phyloP scores from a whole-genome alignment of 2,329 filamentous ascomycete genomes.

The Helminthosporium solani region DNA sequence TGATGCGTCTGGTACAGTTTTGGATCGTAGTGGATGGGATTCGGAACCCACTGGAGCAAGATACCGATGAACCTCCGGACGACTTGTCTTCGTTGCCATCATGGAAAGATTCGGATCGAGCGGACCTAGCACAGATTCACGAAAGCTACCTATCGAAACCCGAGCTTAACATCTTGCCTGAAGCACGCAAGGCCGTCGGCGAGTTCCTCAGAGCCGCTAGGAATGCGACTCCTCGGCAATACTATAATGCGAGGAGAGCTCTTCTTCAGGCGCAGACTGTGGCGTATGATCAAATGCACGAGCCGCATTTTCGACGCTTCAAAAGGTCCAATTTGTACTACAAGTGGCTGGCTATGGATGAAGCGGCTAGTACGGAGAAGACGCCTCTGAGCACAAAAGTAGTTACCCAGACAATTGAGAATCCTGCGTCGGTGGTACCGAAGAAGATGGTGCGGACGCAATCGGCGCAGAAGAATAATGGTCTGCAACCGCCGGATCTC shows the following conservation, averaged over 20 bases:
- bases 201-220: constrained; percentile 78
- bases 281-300: constrained; percentile 81
- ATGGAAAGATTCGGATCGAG: constrained; percentile 82
- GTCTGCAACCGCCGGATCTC: constrained; percentile 51
- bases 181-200: constrained; percentile 68
- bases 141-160: constrained; percentile 82
- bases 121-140: constrained; percentile 87
- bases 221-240: constrained; percentile 75
- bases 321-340: constrained; percentile 93
- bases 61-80: constrained; percentile 68
- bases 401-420: constrained; percentile 30
- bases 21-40: constrained; percentile 98
- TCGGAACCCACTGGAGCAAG: constrained; percentile 87
- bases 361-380: constrained; percentile 49
- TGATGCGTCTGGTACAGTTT: constrained; percentile 92
- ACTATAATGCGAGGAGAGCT: constrained; percentile 76
- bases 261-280: constrained; percentile 80
- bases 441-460: constrained; percentile 48
- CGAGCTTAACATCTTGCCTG: constrained; percentile 74
- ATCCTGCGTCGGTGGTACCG: constrained; percentile 29
- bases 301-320: constrained; percentile 77
- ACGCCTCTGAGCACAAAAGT: constrained; percentile 27
- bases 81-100: constrained; percentile 53
- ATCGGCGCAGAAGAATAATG: constrained; percentile 47
- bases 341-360: constrained; percentile 90